Percentiles rank a stretch among this genome's conserved stretches.
Evolutionary conservation across 2,329 filamentous ascomycete species (phyloP).

Genomic region (Epichloe gansuensis): DNA sequence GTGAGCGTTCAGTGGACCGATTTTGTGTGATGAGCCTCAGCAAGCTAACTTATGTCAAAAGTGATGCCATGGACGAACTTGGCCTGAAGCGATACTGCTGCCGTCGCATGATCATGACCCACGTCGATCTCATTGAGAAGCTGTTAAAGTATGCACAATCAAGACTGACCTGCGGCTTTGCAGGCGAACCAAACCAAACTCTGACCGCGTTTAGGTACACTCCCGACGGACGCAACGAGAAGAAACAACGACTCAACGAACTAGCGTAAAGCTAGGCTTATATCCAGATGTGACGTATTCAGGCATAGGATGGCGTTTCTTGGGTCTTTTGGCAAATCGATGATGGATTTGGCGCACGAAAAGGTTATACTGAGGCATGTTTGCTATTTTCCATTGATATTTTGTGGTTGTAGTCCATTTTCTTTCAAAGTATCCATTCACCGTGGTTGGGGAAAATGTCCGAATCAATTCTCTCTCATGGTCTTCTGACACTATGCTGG

Average conservation of each 20-base stretch:
- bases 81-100: slow-evolving; percentile 96
- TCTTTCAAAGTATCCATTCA: not conserved
- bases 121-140: slow-evolving; percentile 98
- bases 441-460: too few species aligned
- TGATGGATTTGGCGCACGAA: slow-evolving; percentile 18
- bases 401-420: not conserved
- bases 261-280: slow-evolving; percentile 15
- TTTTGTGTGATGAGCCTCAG: not conserved
- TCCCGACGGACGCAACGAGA: slow-evolving; percentile 49
- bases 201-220: slow-evolving; percentile 37
- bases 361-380: slow-evolving; percentile 4
- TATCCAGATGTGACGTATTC: slow-evolving; percentile 7
- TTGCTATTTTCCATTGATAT: not conserved
- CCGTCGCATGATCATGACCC: slow-evolving; percentile 98
- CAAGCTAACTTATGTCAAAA: slow-evolving; percentile 23
- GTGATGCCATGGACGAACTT: slow-evolving; percentile 91
- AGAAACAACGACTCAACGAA: slow-evolving; percentile 36
- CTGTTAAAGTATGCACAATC: slow-evolving; percentile 62
- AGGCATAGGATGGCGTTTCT: slow-evolving; percentile 23
- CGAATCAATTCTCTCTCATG: too few species aligned
- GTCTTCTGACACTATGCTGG: too few species aligned
- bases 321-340: slow-evolving; percentile 11
- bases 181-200: not conserved
- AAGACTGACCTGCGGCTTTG: not conserved
- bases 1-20: slow-evolving; percentile 30